Evolutionary conservation across 73 alveolate species (phyloP).

Genomic region (Paramecium primaurelia): DNA sequence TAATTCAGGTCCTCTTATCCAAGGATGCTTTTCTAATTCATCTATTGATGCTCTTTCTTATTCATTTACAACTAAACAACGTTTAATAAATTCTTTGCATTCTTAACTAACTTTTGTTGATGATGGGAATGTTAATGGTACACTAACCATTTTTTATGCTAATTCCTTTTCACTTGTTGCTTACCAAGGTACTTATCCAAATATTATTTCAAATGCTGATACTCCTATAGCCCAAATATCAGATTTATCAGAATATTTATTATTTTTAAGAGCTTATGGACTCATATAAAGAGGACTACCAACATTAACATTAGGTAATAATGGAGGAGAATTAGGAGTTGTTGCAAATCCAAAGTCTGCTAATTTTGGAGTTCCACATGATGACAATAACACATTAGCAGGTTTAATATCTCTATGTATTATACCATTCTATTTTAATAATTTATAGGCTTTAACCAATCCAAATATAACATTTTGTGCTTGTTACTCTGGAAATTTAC

Average conservation of each 20-base stretch:
- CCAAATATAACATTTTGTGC: constrained; percentile 29
- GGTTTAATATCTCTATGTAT: constrained; percentile 70
- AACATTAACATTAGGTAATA: constrained; percentile 66
- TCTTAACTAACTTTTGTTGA: constrained; percentile 41
- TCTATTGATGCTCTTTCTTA: constrained; percentile 44
- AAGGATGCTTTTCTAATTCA: constrained; percentile 55
- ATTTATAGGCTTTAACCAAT: constrained; percentile 38
- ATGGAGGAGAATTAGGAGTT: constrained; percentile 52
- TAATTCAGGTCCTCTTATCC: constrained; percentile 35
- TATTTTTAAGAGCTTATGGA: constrained; percentile 68
- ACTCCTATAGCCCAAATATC: constrained; percentile 66
- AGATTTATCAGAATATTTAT: constrained; percentile 53
- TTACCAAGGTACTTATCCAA: constrained; percentile 59
- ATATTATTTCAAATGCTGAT: constrained; percentile 41
- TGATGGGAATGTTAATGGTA: constrained; percentile 48
- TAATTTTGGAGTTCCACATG: constrained; percentile 56
- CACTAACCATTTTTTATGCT: constrained; percentile 53
- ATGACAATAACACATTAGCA: constrained; percentile 60
- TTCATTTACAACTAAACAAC: constrained; percentile 48
- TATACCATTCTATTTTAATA: constrained; percentile 47
- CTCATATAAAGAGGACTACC: constrained; percentile 86
- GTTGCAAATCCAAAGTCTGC: constrained; percentile 65
- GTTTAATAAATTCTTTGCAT: constrained; percentile 51
- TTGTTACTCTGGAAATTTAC: constrained; percentile 50
- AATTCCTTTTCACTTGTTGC: constrained; percentile 61